A percentile compares a stretch with the other conserved stretches of the same genome.
phyloP scores from a whole-genome alignment of 2,329 filamentous ascomycete genomes.

The Paecilomyces fulvus region DNA sequence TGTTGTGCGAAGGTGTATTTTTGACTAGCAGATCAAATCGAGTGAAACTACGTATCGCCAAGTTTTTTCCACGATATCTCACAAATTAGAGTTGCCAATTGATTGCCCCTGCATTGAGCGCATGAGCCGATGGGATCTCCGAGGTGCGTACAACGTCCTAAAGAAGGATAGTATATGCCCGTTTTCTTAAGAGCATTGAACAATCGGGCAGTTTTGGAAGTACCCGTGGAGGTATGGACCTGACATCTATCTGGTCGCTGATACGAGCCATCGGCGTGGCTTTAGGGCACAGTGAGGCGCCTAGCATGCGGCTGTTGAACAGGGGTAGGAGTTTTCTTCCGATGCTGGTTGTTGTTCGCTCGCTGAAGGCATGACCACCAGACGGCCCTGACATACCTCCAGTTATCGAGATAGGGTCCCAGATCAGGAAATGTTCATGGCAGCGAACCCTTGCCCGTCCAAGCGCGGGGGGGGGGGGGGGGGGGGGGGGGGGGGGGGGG shows the following conservation, averaged over 20 bases:
- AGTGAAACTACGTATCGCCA: neutral
- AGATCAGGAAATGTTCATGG: neutral
- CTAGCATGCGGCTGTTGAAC: neutral
- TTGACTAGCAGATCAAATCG: neutral
- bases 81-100: neutral
- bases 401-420: neutral
- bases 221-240: neutral
- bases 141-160: neutral
- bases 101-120: neutral
- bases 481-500: too few relatives aligned
- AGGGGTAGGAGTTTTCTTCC: neutral
- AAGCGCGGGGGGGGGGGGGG: too few relatives aligned
- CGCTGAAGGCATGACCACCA: neutral
- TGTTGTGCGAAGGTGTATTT: neutral
- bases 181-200: neutral
- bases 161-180: neutral
- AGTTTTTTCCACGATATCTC: neutral
- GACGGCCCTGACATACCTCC: neutral
- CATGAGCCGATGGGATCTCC: neutral
- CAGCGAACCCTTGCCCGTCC: neutral
- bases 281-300: neutral
- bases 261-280: neutral
- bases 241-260: neutral
- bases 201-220: neutral
- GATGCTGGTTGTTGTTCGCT: neutral